These are phyloP conservation scores for Closterium sp. DNA, from an alignment of 139 green algal genomes.

Conservation along the genomic window DNA sequence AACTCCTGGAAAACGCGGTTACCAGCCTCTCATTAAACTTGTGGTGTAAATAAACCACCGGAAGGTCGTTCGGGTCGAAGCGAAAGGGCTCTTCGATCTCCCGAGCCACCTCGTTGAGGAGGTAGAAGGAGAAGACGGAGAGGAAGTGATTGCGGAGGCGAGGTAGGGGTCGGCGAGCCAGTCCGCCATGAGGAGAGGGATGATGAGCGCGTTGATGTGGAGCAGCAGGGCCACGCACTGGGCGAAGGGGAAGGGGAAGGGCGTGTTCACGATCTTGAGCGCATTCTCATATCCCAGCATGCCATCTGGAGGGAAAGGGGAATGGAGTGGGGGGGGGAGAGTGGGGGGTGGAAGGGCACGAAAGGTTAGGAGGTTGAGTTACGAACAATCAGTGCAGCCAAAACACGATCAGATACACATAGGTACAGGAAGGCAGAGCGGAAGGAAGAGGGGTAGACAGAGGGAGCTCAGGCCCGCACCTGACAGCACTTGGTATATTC, in stretches of 20 bases:
- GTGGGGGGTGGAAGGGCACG: too few species aligned
- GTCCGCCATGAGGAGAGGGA: conserved; percentile 33
- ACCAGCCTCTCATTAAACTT: conserved; percentile 38
- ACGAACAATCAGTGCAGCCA: too few species aligned
- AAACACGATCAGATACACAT: too few species aligned
- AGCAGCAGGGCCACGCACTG: conserved; percentile 27
- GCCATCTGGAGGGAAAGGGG: conserved; percentile 11
- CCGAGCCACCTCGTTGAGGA: conserved; percentile 36
- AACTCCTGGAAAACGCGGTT: conserved; percentile 28
- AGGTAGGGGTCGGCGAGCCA: conserved; percentile 4
- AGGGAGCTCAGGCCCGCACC: neutral
- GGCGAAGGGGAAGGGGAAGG: conserved; percentile 46
- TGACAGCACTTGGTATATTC: conserved; percentile 46
- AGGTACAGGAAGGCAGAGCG: too few species aligned
- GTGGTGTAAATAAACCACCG: conserved; percentile 32
- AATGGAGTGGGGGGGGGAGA: neutral
- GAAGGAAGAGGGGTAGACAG: too few species aligned
- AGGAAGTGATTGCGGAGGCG: conserved; percentile 6
- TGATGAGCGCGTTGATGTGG: conserved; percentile 23
- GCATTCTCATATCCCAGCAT: conserved; percentile 46
- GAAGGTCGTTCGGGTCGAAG: conserved; percentile 45
- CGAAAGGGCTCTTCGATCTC: conserved; percentile 49
- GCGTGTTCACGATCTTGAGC: conserved; percentile 30
- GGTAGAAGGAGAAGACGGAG: conserved; percentile 28
- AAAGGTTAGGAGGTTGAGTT: neutral